Percentiles rank a stretch among this genome's conserved stretches.
phyloP scores from a whole-genome alignment of 345 rosid genomes.

The Isatis tinctoria region DNA sequence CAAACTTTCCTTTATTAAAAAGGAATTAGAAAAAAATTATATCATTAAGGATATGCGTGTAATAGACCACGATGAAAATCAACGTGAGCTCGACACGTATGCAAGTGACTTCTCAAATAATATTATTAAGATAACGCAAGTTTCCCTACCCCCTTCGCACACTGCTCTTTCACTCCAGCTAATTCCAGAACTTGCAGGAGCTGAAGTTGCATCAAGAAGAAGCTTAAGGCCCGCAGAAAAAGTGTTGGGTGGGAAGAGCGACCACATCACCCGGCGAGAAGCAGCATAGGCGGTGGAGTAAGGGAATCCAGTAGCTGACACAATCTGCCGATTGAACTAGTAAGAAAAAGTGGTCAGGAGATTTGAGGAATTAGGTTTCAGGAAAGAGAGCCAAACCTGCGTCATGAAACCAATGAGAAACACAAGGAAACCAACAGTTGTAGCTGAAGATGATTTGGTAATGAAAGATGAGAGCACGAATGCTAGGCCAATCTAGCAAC shows the following conservation, averaged over 20 bases:
- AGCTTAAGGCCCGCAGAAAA: constrained; percentile 48
- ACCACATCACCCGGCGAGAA: constrained; percentile 49
- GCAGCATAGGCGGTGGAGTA: constrained; percentile 30
- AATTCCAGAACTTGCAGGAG: constrained; percentile 55
- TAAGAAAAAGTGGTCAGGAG: neutral
- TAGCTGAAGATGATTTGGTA: constrained; percentile 75
- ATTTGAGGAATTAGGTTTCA: neutral
- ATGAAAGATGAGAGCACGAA: constrained; percentile 75
- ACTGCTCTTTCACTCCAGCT: constrained; percentile 64
- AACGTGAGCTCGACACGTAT: no score
- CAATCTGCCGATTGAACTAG: constrained; percentile 42
- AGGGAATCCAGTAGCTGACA: constrained; percentile 52
- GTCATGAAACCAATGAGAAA: constrained; percentile 70
- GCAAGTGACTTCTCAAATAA: no score
- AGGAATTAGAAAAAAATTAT: no score
- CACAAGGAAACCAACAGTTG: constrained; percentile 69
- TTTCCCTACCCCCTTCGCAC: constrained; percentile 39
- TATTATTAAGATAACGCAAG: no score
- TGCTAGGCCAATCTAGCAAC: constrained; percentile 66
- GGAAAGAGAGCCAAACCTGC: constrained; percentile 49
- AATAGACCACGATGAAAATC: no score
- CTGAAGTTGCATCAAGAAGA: constrained; percentile 53
- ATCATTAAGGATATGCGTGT: no score
- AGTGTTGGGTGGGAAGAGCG: constrained; percentile 84
- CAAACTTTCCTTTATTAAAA: no score